Conservation (phyloP, 345 rosid species). For the Aquilaria yunnanensis region DNA sequence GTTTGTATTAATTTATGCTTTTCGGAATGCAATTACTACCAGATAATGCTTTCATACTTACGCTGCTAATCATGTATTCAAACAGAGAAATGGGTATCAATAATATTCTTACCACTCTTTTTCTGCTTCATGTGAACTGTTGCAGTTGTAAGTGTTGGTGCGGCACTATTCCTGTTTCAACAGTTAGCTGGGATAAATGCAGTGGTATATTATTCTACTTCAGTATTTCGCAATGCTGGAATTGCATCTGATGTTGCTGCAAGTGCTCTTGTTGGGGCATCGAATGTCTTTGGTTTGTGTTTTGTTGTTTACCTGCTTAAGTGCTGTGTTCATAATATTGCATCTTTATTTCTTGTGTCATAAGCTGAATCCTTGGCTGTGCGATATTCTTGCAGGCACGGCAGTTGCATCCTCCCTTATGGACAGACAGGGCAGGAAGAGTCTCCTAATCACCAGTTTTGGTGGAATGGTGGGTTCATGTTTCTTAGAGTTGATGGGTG, state of each 20-base stretch:
- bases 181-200: constrained; percentile 99
- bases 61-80: no score
- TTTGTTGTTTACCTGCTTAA: background rate
- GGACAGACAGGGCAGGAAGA: constrained; percentile 97
- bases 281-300: constrained; percentile 86
- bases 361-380: constrained; percentile 6
- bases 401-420: constrained; percentile 92
- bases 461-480: constrained; percentile 68
- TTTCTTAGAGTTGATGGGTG: constrained; percentile 4
- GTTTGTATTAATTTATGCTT: no score
- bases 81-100: no score
- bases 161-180: constrained; percentile 96
- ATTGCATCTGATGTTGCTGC: constrained; percentile 96
- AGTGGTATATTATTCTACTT: constrained; percentile 93
- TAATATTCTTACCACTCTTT: background rate
- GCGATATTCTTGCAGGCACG: constrained; percentile 54
- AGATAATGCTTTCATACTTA: no score
- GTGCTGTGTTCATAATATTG: background rate
- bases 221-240: constrained; percentile 93
- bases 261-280: constrained; percentile 97
- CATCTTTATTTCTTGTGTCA: background rate
- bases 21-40: no score
- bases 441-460: constrained; percentile 86
- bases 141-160: constrained; percentile 97
- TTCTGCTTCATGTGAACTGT: constrained; percentile 11